A percentile compares a stretch with the other conserved stretches of the same genome.
Evolutionary conservation across 108 stramenopile species (phyloP).

Genomic region (Conticribra weissflogii): DNA sequence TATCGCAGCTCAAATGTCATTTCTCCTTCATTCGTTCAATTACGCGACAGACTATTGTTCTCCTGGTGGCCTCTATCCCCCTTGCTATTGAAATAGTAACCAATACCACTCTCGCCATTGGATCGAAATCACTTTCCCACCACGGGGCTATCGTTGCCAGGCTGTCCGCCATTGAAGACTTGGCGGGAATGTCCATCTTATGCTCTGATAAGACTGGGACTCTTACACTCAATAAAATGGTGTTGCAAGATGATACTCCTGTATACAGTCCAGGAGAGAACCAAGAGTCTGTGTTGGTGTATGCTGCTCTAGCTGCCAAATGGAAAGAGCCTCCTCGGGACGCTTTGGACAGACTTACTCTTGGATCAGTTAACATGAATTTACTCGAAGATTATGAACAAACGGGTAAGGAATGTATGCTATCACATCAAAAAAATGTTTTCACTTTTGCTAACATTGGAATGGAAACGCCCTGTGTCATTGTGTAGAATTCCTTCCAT

Average conservation of each 20-base stretch:
- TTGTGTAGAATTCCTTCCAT: constrained; percentile 64
- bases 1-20: no score
- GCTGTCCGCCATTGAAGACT: constrained; percentile 78
- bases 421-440: background rate
- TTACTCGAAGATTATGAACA: constrained; percentile 53
- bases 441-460: background rate
- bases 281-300: constrained; percentile 59
- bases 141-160: constrained; percentile 79
- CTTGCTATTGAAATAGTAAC: constrained; percentile 83
- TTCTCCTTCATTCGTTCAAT: background rate
- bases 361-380: constrained; percentile 48
- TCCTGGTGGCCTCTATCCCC: constrained; percentile 81
- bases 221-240: constrained; percentile 81
- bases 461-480: background rate
- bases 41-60: constrained; percentile 56
- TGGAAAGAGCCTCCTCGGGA: constrained; percentile 63
- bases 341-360: constrained; percentile 65
- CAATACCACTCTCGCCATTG: constrained; percentile 81
- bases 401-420: constrained; percentile 6
- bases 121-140: constrained; percentile 66
- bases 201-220: constrained; percentile 92
- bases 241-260: constrained; percentile 60
- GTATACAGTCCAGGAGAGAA: constrained; percentile 50
- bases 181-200: constrained; percentile 82
- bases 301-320: constrained; percentile 71